Base-by-base conservation (phyloP, 2,329 filamentous ascomycete species). In the Colletotrichum spinosum region DNA sequence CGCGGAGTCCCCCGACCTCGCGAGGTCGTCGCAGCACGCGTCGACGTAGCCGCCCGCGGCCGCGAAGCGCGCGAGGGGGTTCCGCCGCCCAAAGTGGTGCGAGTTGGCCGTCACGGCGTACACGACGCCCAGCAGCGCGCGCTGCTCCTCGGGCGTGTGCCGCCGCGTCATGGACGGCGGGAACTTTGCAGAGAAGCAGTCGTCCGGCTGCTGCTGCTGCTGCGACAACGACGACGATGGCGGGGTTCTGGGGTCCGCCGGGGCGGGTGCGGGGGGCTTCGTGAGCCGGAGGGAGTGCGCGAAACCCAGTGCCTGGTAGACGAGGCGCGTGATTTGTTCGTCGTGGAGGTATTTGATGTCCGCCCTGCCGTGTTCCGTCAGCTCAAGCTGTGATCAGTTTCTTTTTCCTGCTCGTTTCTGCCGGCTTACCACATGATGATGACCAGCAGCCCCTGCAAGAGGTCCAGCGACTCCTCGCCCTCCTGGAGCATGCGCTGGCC, bases 361-460 rank as follows among this genome's bases (percentile, higher is more conserved):
- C 13, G 74, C 74, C 79, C 79, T 81, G 17, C 0, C 8, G 12
- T 9, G 34, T 34, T 37, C 65, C 10, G 46, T 34, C 35, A 33
- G 17, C 17, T 17, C 17, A 2, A 17, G 17, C 17, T 17, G 17
- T 17, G 17, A 17, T 17, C 17, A 17, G 17, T 3, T 17, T 17
- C 17, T 17, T 17, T 17, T 17, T 17, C 17, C 25, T 5, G 25
- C 25, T 25, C 25, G 25, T 25, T 25, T 25, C 25, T 25, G 25
- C 25, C 25, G 25, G 25, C 10, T n/a, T 73, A 84, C 83, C 83
- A 85, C 25, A 80, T 76, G 58, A 84, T 72, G 45, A 78, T 77
- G 48, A 83, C 74, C 8, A 85, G 66, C 8, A 84, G 71, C 0
- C 82, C 83, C 69, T 84, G 82, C 1, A 85, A 74, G 3, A 82